Evolutionary conservation across 2,329 filamentous ascomycete genomes (phyloP), one percentile per base, ranked within the genome.

Genomic region (Stenocarpella maydis): DNA sequence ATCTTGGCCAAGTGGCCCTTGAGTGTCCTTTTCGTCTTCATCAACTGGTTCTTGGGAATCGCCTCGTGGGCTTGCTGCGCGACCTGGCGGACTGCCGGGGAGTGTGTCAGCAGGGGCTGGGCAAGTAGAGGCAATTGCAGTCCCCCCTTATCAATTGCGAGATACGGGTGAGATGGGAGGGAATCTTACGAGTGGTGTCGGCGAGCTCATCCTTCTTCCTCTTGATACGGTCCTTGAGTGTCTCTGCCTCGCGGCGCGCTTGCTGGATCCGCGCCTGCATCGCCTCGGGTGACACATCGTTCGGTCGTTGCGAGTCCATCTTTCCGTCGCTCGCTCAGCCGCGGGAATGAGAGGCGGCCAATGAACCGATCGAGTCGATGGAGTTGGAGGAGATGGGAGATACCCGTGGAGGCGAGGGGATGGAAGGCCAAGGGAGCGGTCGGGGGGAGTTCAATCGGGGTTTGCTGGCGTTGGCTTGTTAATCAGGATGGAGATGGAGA

Each of bases 191-290:
- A 79, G 95, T 97, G 73, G 95, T 97, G 83, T 99, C 96, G 80
- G 95, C 95, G 76, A 99, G 89, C 85, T 98, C 96, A 89, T 99
- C 96, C 92, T 98, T 98, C 90, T 97, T 97, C 84, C 95, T 91
- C 91, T 98, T 98, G 90, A 98, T 98, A 83, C 93, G 92, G 82
- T 98, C 95, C 88, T 98, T 98, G 76, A 98, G 86, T 66, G 93
- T 95, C 87, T 98, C 96, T 77, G 96, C 96, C 88, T 99, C 96
- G 86, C 96, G 93, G 83, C 96, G 91, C 81, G 96, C 95, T 78
- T 93, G 91, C 79, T 94, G 92, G 77, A 96, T 95, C 83, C 92
- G 92, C 84, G 95, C 92, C 88, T 98, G 95, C 90, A 98, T 97
- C 82, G 88, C 87, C 84, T 91, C 89, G 74, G 88, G 88, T 78